A percentile compares a stretch with the other conserved stretches of the same genome.
phyloP scores from a whole-genome alignment of 129 eudicot species.

The Escallonia herrerae region DNA sequence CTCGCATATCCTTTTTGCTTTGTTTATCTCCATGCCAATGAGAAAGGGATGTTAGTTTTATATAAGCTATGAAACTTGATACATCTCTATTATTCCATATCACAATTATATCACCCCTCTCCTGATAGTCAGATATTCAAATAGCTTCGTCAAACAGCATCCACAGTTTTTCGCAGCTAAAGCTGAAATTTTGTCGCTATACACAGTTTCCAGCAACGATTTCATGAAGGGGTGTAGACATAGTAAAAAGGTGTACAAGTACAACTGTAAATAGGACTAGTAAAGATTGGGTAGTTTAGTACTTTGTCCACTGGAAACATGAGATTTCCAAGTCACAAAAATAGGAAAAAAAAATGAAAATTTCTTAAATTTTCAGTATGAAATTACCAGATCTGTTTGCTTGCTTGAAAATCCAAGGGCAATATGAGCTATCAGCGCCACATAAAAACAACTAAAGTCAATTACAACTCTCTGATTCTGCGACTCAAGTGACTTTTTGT shows the following conservation, averaged over 20 bases:
- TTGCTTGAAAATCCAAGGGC: constrained; percentile 92
- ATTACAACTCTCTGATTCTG: constrained; percentile 81
- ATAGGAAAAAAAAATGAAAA: constrained; percentile 2
- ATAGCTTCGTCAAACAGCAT: background rate
- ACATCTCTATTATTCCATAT: background rate
- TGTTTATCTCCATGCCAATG: constrained; percentile 52
- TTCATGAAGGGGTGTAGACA: too few species aligned
- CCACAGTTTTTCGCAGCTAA: too few species aligned
- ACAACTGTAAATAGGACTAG: too few species aligned
- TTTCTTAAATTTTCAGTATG: constrained; percentile 1
- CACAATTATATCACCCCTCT: background rate
- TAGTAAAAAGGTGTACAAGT: too few species aligned
- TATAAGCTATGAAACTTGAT: constrained; percentile 1
- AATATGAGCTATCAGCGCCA: constrained; percentile 71
- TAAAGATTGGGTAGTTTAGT: too few species aligned
- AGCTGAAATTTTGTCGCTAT: too few species aligned
- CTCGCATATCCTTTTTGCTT: constrained; percentile 69
- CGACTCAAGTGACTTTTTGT: constrained; percentile 80
- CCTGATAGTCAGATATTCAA: constrained; percentile 7
- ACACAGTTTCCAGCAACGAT: too few species aligned
- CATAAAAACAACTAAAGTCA: constrained; percentile 69
- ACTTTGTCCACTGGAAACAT: too few species aligned
- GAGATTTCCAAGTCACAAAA: too few species aligned
- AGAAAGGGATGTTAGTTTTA: background rate
- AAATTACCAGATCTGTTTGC: constrained; percentile 81